Base-by-base conservation (phyloP, 192 early-diverging fungal species). In the Podila horticola region DNA sequence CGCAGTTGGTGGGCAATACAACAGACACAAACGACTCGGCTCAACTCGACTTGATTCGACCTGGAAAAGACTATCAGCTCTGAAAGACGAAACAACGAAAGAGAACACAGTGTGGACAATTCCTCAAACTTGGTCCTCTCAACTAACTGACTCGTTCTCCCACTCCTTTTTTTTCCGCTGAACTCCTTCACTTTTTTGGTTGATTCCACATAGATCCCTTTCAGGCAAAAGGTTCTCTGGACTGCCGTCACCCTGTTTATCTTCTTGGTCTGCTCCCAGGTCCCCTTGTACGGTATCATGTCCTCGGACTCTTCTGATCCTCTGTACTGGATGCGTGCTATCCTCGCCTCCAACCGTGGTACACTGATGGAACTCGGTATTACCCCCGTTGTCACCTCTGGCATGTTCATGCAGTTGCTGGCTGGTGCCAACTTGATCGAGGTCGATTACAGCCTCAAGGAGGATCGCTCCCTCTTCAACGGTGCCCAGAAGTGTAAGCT, bases 341-440 rank as follows among this genome's bases (percentile, higher is more conserved):
- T 99, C 77, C 90, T 99, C 67, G 98, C 98, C 58, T 98, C 96
- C 41, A 99, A 99, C 91, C 93, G 98, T 86, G 98, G 98, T 82
- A 99, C 98, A 38, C 88, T 99, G 34, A 99, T 99, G 98, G 98
- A 99, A 88, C 91, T 98, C 85, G 98, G 98, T 86, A 99, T 99
- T 74, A 98, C 97, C 26, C 98, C 98, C 31, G 95, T 99, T 79
- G 94, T 99, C 60, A 99, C 98, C 20, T 99, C 97, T 8, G 97
- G 98, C 50, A 99, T 99, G 98, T 99, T 99, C 73, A 99, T 99
- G 98, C 98, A 99, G 89, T 85, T 99, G 67, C 87, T 99, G 64
- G 97, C 97, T 10, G 98, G 98, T 63, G 97, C 97, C 69, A 95
- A 97, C 84, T 90, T 99, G 64, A 98, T 99, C 74, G 96, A 99